phyloP scores from a whole-genome alignment of 345 rosid species.

The Eucalyptus camaldulensis region DNA sequence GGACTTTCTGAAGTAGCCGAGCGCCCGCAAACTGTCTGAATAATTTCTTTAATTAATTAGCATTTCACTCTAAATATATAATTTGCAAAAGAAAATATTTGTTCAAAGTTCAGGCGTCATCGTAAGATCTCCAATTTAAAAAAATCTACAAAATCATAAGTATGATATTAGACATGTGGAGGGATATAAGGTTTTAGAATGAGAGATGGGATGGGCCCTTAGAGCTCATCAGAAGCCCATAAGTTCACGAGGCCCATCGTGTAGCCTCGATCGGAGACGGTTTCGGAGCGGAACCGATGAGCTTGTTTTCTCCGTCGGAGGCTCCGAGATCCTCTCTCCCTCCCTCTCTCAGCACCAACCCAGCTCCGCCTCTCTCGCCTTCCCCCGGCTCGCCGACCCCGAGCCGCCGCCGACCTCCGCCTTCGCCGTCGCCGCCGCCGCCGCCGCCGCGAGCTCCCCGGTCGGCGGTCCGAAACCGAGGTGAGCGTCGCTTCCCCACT shows the following conservation, averaged over 20 bases:
- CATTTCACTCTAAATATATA: too few relatives aligned
- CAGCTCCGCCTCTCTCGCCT: neutral
- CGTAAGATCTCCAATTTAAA: neutral
- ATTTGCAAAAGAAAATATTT: too few relatives aligned
- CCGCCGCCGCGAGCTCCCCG: neutral
- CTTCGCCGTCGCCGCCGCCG: neutral
- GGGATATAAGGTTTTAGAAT: neutral
- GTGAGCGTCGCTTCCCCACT: neutral
- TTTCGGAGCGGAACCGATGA: neutral
- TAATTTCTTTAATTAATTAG: too few relatives aligned
- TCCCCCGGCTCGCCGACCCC: neutral
- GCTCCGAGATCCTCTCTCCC: neutral
- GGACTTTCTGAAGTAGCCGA: neutral
- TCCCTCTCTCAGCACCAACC: neutral
- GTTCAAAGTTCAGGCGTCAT: neutral
- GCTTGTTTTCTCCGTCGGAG: neutral
- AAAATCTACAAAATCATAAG: neutral
- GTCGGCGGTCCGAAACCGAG: neutral
- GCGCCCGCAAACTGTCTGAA: rapidly evolving
- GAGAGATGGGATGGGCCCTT: neutral
- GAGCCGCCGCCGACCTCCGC: neutral
- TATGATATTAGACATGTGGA: neutral
- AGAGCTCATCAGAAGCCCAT: neutral
- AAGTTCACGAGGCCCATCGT: neutral
- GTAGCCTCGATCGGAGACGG: neutral